Evolutionary conservation across 1,284 basidiomycete species (phyloP), one percentile per base, ranked within the genome.

Genomic region (Laetiporus sulphureus): DNA sequence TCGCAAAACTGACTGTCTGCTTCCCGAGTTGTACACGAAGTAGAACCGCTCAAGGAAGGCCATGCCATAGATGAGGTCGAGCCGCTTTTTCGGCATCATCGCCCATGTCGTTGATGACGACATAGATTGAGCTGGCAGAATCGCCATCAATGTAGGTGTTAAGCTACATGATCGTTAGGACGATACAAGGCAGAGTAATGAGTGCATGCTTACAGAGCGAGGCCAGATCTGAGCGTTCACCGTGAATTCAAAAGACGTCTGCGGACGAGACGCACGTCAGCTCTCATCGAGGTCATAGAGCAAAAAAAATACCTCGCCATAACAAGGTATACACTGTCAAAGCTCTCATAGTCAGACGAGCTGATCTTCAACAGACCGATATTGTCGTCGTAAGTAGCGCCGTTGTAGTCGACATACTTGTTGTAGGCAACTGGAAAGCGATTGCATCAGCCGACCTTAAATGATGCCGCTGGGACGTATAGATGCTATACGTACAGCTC

Each of bases 1-100:
- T 62, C 1, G 72, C 71, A 36, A 73, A 62, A 8, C 72, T 71
- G 31, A 75, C 56, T 49, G 59, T 6, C 41, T 35, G 59, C 74
- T 73, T 25, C 64, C 41, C 16, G 36, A 29, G 25, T 54, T 48
- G 46, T 51, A 56, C 5, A 56, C 52, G 40, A 46, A 47, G 46
- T 56, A 56, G 54, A 57, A 58, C 3, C 56, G 50, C 47, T 60
- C 55, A 33, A 60, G 51, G 45, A 51, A 58, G 3, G 48, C 36
- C 34, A 51, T 44, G 20, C 57, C 56, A 42, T 54, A 58, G 43
- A 56, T 50, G 48, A 60, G 58, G 38, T 57, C 56, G 32, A 60
- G 50, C 31, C 61, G 13, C 57, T 34, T 50, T 37, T 30, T 52
- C 58, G 22, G 40, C 45, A 31, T 42, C 23, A 2, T 35, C 39